Base-by-base conservation (phyloP, 148 eudicot species). In the Tetragonia tetragonoides region DNA sequence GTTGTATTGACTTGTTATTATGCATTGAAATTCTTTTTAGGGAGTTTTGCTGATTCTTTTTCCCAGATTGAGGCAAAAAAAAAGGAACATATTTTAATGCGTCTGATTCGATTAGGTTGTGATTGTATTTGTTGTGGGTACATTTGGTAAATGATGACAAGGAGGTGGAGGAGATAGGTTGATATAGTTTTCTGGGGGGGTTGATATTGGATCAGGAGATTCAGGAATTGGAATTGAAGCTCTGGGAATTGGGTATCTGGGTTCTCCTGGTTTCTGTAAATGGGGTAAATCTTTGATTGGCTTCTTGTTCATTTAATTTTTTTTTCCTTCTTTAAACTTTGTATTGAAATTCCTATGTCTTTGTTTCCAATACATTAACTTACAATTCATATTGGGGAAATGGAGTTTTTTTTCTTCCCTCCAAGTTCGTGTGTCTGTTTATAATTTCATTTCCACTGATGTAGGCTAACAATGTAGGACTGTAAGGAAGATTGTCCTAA, bases 221-320 rank as follows among this genome's bases (percentile, higher is more conserved):
- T 20, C 71, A 75, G 77, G 68, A 20, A 51, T 61, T 21, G 20
- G 23, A 70, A 53, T n/a, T 34, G 60, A 49, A 72, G 76, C 65
- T 63, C 14, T 23, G 61, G 62, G 59, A 68, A 73, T 74, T 38
- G 41, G 18, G 68, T 38, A 37, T 60, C 73, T 77, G 77, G 77
- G 77, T 44, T 66, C 75, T 76, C 39, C 74, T 57, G 67, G 70
- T 54, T 73, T 49, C 83, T 83, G 83, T 83, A 79, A 83, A 83
- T 83, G 75, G 82, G 81, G 81, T 79, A 83, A 75, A 79, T 72
- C 79, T 74, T 83, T 83, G 76, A 66, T 73, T 62, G 40, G 42
- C 69, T 66, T 66, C 42, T 59, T 70, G 53, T 79, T 72, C 68
- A 37, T 73, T 74, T 73, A 65, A 61, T 68, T 61, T 20, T 4